Percentiles rank a stretch among this genome's conserved stretches.
Evolutionary conservation across 2,329 filamentous ascomycete species (phyloP).

Genomic region (Pyrenochaeta sp.): DNA sequence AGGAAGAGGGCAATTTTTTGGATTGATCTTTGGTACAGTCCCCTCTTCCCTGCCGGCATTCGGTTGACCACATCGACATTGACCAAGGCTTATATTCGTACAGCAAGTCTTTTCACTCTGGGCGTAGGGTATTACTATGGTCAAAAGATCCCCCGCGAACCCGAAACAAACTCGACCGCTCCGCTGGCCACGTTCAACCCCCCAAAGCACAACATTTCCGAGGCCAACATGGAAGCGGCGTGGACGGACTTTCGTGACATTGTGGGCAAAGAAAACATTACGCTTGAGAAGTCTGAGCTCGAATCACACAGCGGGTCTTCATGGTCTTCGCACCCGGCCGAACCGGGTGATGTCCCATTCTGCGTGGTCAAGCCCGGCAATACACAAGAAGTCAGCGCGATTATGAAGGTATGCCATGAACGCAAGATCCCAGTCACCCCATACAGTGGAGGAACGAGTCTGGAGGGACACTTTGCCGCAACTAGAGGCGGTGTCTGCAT

Average conservation of each 20-base stretch:
- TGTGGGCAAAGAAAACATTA: conserved; percentile 69
- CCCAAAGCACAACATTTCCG: conserved; percentile 63
- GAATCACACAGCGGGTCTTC: conserved; percentile 67
- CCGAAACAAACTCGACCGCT: conserved; percentile 63
- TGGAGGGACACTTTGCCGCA: conserved; percentile 88
- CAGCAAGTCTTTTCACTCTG: conserved; percentile 61
- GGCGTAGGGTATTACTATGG: conserved; percentile 64
- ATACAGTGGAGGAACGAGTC: conserved; percentile 85
- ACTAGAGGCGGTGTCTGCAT: conserved; percentile 85
- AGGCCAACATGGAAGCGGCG: conserved; percentile 67
- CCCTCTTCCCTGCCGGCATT: no score
- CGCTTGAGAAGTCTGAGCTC: conserved; percentile 62
- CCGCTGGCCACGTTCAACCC: conserved; percentile 57
- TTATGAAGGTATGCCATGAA: conserved; percentile 88
- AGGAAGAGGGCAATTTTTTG: conserved; percentile 48
- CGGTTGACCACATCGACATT: background rate
- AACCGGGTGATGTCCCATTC: conserved; percentile 55
- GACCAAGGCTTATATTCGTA: conserved; percentile 9
- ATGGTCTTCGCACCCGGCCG: conserved; percentile 64
- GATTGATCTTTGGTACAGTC: conserved; percentile 30
- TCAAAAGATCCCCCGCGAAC: conserved; percentile 55
- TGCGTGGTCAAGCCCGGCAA: conserved; percentile 77
- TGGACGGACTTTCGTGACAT: conserved; percentile 70
- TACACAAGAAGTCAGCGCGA: conserved; percentile 82
- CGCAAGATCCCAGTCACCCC: conserved; percentile 84